Conservation (phyloP, 192 early-diverging fungal genomes). For the Allomyces arbusculus region DNA sequence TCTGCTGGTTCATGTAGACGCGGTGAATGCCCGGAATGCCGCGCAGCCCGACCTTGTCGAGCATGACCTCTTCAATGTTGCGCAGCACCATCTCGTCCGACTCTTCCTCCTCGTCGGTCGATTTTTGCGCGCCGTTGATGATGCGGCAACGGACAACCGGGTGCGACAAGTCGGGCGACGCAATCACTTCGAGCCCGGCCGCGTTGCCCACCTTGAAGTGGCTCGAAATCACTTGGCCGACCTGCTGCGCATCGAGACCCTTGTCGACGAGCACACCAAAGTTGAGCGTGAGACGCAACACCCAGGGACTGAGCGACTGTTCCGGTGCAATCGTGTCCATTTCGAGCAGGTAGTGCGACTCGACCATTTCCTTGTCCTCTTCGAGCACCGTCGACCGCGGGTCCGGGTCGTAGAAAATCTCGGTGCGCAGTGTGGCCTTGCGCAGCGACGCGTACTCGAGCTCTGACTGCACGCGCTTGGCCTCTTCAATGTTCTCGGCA, state of each 20-base stretch:
- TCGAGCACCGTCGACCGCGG: slow-evolving; percentile 56
- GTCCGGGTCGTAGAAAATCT: slow-evolving; percentile 96
- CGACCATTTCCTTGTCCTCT: slow-evolving; percentile 75
- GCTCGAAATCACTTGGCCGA: not conserved
- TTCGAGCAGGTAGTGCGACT: slow-evolving; percentile 61
- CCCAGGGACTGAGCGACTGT: slow-evolving; percentile 28
- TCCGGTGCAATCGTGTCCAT: slow-evolving; percentile 29
- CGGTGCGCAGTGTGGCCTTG: slow-evolving; percentile 58
- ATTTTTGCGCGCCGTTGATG: not conserved
- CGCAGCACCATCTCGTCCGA: slow-evolving; percentile 62
- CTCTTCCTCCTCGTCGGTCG: slow-evolving; percentile 58
- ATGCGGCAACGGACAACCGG: not conserved
- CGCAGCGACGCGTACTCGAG: slow-evolving; percentile 85
- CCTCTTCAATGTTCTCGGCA: slow-evolving; percentile 48
- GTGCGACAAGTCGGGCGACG: not conserved
- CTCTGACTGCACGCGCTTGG: slow-evolving; percentile 68
- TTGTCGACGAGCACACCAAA: slow-evolving; percentile 20
- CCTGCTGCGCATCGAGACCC: slow-evolving; percentile 5
- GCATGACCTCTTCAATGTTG: slow-evolving; percentile 64
- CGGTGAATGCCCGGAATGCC: slow-evolving; percentile 71
- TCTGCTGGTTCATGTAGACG: slow-evolving; percentile 55
- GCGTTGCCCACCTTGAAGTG: not conserved
- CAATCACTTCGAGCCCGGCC: not conserved
- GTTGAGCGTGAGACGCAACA: slow-evolving; percentile 30
- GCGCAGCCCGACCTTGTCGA: slow-evolving; percentile 65